Percentiles rank a stretch among this genome's conserved stretches.
phyloP scores from a whole-genome alignment of 331 rosid species.

The Ulmus americana region DNA sequence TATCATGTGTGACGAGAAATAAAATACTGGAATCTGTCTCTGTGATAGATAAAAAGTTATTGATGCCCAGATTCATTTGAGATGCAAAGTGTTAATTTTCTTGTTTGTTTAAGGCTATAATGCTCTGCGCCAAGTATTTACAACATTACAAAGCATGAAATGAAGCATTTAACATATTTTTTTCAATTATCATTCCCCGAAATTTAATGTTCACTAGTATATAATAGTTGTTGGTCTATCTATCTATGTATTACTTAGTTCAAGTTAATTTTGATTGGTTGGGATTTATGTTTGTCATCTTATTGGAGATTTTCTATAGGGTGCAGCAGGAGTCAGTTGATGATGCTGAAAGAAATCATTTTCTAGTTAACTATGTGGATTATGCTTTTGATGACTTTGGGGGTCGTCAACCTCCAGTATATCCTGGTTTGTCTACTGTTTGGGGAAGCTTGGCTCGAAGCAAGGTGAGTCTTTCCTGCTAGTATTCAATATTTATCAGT shows the following conservation, averaged over 20 bases:
- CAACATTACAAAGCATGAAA: no score
- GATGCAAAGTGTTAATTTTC: neutral
- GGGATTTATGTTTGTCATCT: constrained; percentile 14
- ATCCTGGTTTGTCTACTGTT: constrained; percentile 94
- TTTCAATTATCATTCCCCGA: no score
- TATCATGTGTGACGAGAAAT: neutral
- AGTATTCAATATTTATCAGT: constrained; percentile 10
- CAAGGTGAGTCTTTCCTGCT: constrained; percentile 44
- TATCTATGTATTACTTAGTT: constrained; percentile 1
- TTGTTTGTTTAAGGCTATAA: neutral
- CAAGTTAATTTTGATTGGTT: constrained; percentile 15
- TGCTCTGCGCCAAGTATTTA: no score
- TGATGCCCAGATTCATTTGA: neutral
- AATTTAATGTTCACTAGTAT: neutral
- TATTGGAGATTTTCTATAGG: constrained; percentile 44
- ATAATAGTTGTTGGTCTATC: neutral
- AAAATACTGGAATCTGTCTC: neutral
- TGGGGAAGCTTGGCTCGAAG: constrained; percentile 99
- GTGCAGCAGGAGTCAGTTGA: constrained; percentile 98
- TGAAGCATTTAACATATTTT: no score
- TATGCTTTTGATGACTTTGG: constrained; percentile 97
- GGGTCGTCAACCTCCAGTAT: constrained; percentile 96
- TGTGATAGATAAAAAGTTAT: neutral
- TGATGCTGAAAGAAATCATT: constrained; percentile 93
- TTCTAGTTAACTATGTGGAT: constrained; percentile 91